Evolutionary conservation across 2,329 filamentous ascomycete species (phyloP).

Genomic region (Calonectria pauciramosa): DNA sequence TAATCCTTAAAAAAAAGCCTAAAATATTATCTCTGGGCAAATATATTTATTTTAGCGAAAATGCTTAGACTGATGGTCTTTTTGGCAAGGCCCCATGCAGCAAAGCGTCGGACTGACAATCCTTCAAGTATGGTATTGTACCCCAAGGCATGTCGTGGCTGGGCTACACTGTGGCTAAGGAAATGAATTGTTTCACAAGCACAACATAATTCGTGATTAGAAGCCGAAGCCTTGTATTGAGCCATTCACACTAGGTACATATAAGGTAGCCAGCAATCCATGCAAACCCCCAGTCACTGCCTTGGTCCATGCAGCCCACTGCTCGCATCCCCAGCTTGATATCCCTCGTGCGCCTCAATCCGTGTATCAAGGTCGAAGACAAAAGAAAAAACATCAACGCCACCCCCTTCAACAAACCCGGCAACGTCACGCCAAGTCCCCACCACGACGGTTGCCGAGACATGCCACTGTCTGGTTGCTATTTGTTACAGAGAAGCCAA

Average conservation of each 20-base stretch:
- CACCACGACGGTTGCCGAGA: constrained; percentile 23
- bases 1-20: too few relatives aligned
- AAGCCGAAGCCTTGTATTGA: constrained; percentile 28
- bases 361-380: constrained; percentile 37
- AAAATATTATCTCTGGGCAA: too few relatives aligned
- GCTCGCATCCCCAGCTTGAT: constrained; percentile 37
- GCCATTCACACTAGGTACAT: constrained; percentile 22
- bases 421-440: constrained; percentile 33
- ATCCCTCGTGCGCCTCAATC: constrained; percentile 37
- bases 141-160: not conserved
- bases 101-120: too few relatives aligned
- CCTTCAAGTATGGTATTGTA: too few relatives aligned
- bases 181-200: not conserved
- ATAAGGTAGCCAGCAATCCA: constrained; percentile 37
- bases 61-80: too few relatives aligned
- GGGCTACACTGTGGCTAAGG: not conserved
- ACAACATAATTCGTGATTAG: not conserved
- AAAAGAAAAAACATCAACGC: constrained; percentile 37
- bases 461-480: constrained; percentile 34
- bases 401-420: constrained; percentile 33
- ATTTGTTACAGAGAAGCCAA: constrained; percentile 44
- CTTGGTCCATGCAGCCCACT: constrained; percentile 43
- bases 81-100: too few relatives aligned
- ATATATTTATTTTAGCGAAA: too few relatives aligned
- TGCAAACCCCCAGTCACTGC: constrained; percentile 35